Evolutionary conservation across 2,329 filamentous ascomycete genomes (phyloP).

Genomic region (Neonectria neomacrospora): DNA sequence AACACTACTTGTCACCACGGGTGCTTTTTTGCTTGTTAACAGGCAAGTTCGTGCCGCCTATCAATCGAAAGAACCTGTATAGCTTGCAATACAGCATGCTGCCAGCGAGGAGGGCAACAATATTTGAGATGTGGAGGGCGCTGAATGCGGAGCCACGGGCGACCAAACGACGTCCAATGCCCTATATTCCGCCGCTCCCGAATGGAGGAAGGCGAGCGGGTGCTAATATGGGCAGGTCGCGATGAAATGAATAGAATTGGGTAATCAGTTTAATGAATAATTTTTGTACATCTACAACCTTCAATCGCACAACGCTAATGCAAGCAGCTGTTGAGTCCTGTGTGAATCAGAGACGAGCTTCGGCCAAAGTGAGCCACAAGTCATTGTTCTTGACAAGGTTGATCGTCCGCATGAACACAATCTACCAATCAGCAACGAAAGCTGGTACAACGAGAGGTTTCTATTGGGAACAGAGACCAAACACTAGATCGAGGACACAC

Average conservation of each 20-base stretch:
- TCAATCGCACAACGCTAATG: not conserved
- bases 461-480: not conserved
- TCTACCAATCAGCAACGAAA: not conserved
- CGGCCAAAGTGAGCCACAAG: not conserved
- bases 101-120: slow-evolving; percentile 80
- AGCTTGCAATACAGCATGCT: slow-evolving; percentile 98
- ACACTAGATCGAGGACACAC: not conserved
- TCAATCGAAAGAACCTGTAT: slow-evolving; percentile 94
- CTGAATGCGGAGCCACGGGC: slow-evolving; percentile 64
- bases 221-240: slow-evolving; percentile 45
- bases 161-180: slow-evolving; percentile 56
- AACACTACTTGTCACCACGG: slow-evolving; percentile 91
- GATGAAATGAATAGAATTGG: slow-evolving; percentile 32
- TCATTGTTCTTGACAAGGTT: not conserved
- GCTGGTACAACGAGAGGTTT: not conserved
- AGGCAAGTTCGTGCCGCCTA: slow-evolving; percentile 92
- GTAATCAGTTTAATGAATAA: slow-evolving; percentile 25
- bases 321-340: not conserved
- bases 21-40: slow-evolving; percentile 90
- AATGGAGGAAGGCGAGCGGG: slow-evolving; percentile 47
- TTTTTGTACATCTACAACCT: not conserved
- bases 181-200: slow-evolving; percentile 48
- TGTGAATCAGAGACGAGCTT: not conserved
- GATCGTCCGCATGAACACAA: not conserved
- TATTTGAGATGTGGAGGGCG: slow-evolving; percentile 86